Base-by-base conservation (phyloP, 371 early-diverging fungal genomes). In the Rhizopus microsporus region DNA sequence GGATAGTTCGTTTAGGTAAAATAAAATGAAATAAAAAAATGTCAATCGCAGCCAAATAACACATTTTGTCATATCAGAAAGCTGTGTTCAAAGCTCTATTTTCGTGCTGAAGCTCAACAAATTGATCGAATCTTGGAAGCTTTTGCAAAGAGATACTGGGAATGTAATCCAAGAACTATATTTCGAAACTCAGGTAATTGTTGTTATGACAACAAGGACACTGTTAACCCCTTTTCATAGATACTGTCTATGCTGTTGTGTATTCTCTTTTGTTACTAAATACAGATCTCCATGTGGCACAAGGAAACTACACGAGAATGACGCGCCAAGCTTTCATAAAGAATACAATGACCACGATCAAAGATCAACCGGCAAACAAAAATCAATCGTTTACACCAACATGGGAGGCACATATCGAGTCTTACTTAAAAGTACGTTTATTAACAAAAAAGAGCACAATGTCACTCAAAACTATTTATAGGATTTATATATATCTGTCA, bases 21-120 rank as follows among this genome's bases (percentile, higher is more conserved):
- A 10, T 15, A 45, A 7, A 29, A 31, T 29, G 1, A 7, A 10
- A n/a, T n/a, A 23, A 1, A 23, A 23, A 23, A 23, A 23, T 23
- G 23, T 23, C 23, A 23, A 23, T 23, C 2, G 23, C 43, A 15
- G 45, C 29, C 39, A 33, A 29, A 63, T 8, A 13, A 32, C 16
- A 32, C n/a, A 39, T 37, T 40, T 15, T 23, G 30, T 42, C 31
- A 29, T 16, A 47, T 37, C 57, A 75, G 78, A 56, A 82, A 73
- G 38, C 69, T 95, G 42, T 93, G 94, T 57, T 77, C 81, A 17
- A 87, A 91, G 33, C 74, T 95, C 4, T 85, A 87, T 17, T 75
- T 97, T 59, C 89, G 88, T 46, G 97, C 93, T 12, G 97, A 97
- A 71, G 88, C 95, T 5, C 97, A 97, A 71, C 85, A 89, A 56